These are phyloP conservation scores for Lactarius sp. DNA, from an alignment of 768 basidiomycete species.

Conservation along the genomic window DNA sequence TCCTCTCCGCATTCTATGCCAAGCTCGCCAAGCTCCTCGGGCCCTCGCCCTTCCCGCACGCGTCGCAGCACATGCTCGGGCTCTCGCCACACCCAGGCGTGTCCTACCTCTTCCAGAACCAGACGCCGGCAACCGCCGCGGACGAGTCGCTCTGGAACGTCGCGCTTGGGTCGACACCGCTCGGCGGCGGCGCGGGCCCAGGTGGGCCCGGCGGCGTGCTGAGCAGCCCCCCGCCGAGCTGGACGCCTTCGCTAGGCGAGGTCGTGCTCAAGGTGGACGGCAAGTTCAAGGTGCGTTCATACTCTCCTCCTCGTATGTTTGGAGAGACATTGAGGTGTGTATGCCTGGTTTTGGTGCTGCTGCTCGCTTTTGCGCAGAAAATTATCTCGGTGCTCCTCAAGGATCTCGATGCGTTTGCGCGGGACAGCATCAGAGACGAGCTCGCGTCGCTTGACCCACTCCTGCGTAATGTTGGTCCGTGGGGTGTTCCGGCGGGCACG, in stretches of 20 bases:
- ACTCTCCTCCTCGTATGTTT: neutral
- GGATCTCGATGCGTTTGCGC: conserved; percentile 78
- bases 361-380: conserved; percentile 51
- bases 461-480: conserved; percentile 50
- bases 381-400: conserved; percentile 73
- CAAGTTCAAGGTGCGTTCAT: conserved; percentile 64
- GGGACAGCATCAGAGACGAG: conserved; percentile 78
- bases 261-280: conserved; percentile 75
- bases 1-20: conserved; percentile 85
- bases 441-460: conserved; percentile 76
- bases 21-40: conserved; percentile 81
- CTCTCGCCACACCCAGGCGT: conserved; percentile 79
- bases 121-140: conserved; percentile 36
- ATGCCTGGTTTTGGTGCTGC: neutral
- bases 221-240: conserved; percentile 52
- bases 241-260: conserved; percentile 63
- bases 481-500: conserved; percentile 24
- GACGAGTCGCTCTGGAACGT: conserved; percentile 68
- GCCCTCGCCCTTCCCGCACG: conserved; percentile 67
- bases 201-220: conserved; percentile 28
- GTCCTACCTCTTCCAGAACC: conserved; percentile 64
- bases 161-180: conserved; percentile 31
- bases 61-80: conserved; percentile 69
- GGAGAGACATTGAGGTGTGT: neutral
- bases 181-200: conserved; percentile 31